A percentile compares a stretch with the other conserved stretches of the same genome.
Evolutionary conservation across 116 monocot species (phyloP).

Genomic region (Trichopus zeylanicus): DNA sequence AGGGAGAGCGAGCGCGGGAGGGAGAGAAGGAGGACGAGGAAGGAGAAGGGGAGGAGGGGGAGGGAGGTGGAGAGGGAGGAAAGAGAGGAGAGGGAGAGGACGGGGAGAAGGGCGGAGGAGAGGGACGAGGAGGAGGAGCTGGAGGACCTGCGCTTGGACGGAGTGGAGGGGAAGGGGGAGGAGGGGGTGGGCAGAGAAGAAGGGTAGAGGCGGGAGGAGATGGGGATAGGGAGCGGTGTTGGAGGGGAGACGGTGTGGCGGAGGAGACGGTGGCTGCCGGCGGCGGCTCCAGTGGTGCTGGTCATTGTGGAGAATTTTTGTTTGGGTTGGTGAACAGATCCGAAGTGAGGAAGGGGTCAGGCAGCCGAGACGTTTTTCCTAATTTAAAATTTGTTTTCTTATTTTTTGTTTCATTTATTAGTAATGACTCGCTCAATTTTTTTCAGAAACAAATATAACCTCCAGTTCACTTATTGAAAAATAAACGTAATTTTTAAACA

Average conservation of each 20-base stretch:
- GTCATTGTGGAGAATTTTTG: too few species aligned
- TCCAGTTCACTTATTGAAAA: too few species aligned
- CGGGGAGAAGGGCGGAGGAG: conserved; percentile 17
- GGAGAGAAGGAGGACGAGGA: conserved; percentile 15
- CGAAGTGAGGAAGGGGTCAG: too few species aligned
- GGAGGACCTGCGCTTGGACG: conserved; percentile 16
- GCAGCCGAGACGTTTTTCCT: too few species aligned
- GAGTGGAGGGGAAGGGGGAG: conserved; percentile 22
- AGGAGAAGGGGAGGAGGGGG: conserved; percentile 24
- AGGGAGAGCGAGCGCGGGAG: background rate
- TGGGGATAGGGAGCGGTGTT: conserved; percentile 6
- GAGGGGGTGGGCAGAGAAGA: conserved; percentile 7
- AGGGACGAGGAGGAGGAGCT: conserved; percentile 13
- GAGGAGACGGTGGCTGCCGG: conserved; percentile 2
- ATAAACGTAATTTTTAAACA: too few species aligned
- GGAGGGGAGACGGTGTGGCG: conserved; percentile 11
- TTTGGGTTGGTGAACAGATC: too few species aligned
- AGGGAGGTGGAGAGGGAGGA: conserved; percentile 21
- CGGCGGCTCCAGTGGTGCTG: too few species aligned
- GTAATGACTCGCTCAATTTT: too few species aligned
- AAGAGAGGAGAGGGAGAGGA: conserved; percentile 21
- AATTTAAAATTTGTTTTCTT: too few species aligned
- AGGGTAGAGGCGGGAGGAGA: background rate
- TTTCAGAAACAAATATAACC: too few species aligned
- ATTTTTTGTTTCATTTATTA: too few species aligned